phyloP scores from a whole-genome alignment of 192 early-diverging fungal genomes.

The Coemansia sp. region DNA sequence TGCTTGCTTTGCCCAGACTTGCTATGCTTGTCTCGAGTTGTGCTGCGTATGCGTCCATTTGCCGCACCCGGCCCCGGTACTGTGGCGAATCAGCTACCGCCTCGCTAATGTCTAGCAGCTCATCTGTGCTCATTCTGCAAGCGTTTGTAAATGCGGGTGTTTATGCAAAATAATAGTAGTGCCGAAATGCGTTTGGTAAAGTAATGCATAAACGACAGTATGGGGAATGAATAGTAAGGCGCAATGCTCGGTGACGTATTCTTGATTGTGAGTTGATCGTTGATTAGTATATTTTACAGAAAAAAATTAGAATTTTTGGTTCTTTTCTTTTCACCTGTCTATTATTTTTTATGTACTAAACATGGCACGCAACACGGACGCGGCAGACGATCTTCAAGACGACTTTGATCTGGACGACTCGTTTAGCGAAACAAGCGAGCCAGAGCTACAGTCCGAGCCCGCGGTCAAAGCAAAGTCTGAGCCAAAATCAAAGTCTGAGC shows the following conservation, averaged over 20 bases:
- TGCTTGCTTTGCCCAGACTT: constrained; percentile 35
- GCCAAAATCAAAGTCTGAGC: too few relatives aligned
- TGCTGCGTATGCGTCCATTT: constrained; percentile 40
- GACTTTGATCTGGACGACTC: constrained; percentile 46
- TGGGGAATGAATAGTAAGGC: too few relatives aligned
- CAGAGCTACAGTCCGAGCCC: neutral
- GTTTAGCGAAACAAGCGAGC: constrained; percentile 4
- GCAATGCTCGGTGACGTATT: too few relatives aligned
- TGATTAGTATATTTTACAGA: neutral
- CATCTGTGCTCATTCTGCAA: constrained; percentile 8
- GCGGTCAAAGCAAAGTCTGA: neutral
- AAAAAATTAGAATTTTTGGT: constrained; percentile 8
- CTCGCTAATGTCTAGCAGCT: constrained; percentile 39
- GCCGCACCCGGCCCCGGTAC: constrained; percentile 33
- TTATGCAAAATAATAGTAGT: too few relatives aligned
- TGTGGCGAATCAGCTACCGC: constrained; percentile 42
- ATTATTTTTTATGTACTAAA: neutral
- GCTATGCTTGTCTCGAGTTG: constrained; percentile 33
- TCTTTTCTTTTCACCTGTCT: neutral
- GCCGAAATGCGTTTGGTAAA: too few relatives aligned
- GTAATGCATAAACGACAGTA: too few relatives aligned
- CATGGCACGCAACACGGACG: constrained; percentile 14
- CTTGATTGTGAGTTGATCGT: too few relatives aligned
- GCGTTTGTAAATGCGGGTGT: too few relatives aligned
- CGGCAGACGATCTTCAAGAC: constrained; percentile 45